Evolutionary conservation across 805 yeast species (phyloP), one percentile per base, ranked within the genome.

Genomic region (Torulaspora indica): DNA sequence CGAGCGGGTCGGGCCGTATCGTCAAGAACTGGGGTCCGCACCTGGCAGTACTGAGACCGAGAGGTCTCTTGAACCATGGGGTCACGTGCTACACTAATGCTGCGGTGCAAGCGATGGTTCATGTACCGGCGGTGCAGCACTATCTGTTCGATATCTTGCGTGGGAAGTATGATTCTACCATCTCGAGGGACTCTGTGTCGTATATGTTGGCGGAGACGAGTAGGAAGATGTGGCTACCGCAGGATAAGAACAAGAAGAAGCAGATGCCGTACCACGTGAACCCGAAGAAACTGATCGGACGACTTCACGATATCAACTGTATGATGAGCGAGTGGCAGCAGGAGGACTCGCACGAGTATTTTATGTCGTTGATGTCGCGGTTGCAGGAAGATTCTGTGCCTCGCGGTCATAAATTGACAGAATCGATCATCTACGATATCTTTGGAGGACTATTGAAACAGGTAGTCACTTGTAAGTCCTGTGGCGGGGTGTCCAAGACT

Each of bases 271-370:
- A 17, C 61, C 79, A 75, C 56, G 72, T 88, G 42, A 85, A 85
- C 66, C 98, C 96, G 8, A 79, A 79, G 54, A 78, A 77, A 57
- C 72, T 89, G 55, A 82, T 86, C 46, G 73, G 73, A 40, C 74
- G 88, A 52, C 70, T 86, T 45, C 85, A 77, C 39, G 95, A 87
- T 56, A 87, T 91, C 56, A 89, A 89, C 65, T 87, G 95, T 62
- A 86, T 87, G 95, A 88, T 90, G 95, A 81, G 89, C 35, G 93
- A 82, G 63, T 90, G 96, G 96, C 90, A 88, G 66, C 98, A 93
- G 64, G 98, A 93, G 66, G 98, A 93, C 66, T 85, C 96, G 0
- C 98, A 93, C 66, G 98, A 93, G 67, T 93, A 90, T 68, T 87
- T 84, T 63, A 90, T 90, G 97, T 86, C 95, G 9, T 70, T 90